These are phyloP conservation scores for Kockovaella imperatae DNA, from an alignment of 768 basidiomycete genomes.

Conservation along the genomic window DNA sequence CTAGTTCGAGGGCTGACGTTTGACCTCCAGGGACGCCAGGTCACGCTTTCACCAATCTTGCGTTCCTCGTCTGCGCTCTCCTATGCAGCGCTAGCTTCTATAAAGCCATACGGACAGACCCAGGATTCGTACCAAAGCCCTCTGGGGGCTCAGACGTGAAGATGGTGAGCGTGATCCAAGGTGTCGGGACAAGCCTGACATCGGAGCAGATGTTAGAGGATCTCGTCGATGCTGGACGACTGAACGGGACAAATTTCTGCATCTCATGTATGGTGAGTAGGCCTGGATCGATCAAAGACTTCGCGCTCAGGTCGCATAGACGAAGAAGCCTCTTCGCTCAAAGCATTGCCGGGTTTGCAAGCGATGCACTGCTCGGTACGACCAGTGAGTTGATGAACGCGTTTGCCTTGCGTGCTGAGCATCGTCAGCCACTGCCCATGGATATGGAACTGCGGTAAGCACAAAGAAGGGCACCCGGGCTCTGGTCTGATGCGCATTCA, in stretches of 20 bases:
- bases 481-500: too few species aligned
- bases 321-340: conserved; percentile 80
- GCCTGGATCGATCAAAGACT: neutral
- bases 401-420: neutral
- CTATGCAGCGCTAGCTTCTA: conserved; percentile 85
- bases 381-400: conserved; percentile 61
- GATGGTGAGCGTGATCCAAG: conserved; percentile 54
- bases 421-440: conserved; percentile 82
- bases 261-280: conserved; percentile 78
- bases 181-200: conserved; percentile 1
- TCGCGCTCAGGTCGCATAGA: conserved; percentile 46
- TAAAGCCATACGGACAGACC: conserved; percentile 77
- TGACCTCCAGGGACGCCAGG: conserved; percentile 61
- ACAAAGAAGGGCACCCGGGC: too few species aligned
- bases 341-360: conserved; percentile 93
- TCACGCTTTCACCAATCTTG: conserved; percentile 66
- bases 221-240: conserved; percentile 70
- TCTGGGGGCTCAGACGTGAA: conserved; percentile 76
- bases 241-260: conserved; percentile 96
- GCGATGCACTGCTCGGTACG: conserved; percentile 77
- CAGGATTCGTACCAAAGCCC: conserved; percentile 77
- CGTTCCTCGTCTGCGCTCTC: conserved; percentile 61
- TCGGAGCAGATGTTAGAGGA: conserved; percentile 71
- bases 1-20: neutral
- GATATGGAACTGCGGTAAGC: conserved; percentile 95